A percentile compares a stretch with the other conserved stretches of the same genome.
Conservation (phyloP, 306 rosid genomes). For the Vigna hirtella region DNA sequence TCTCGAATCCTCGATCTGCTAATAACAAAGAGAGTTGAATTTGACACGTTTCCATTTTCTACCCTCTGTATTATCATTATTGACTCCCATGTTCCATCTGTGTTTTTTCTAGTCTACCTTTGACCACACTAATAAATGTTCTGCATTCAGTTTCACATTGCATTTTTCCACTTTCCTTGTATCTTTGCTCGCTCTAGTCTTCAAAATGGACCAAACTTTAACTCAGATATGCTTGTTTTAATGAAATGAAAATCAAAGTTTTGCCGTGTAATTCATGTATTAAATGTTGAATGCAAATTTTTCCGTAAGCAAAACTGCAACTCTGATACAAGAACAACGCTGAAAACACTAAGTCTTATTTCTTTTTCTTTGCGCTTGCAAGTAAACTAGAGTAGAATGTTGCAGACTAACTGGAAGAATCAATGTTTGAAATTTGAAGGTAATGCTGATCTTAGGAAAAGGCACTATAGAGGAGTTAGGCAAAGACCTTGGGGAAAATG, state of each 20-base stretch:
- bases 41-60: conserved; percentile 19
- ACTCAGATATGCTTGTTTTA: neutral
- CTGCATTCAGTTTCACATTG: conserved; percentile 5
- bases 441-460: conserved; percentile 30
- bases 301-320: neutral
- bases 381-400: neutral
- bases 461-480: conserved; percentile 62
- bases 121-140: conserved; percentile 27
- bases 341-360: neutral
- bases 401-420: neutral
- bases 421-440: neutral
- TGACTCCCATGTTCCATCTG: conserved; percentile 10
- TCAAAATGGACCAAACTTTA: neutral
- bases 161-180: neutral
- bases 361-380: neutral
- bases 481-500: conserved; percentile 67
- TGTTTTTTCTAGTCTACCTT: neutral
- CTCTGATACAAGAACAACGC: neutral
- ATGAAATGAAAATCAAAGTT: too few species aligned
- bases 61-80: conserved; percentile 4
- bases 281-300: too few species aligned
- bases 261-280: too few species aligned
- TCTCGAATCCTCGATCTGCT: conserved; percentile 28
- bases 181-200: neutral
- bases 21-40: neutral